phyloP scores from a whole-genome alignment of 140 eudicot genomes.

The Senecio squalidus region DNA sequence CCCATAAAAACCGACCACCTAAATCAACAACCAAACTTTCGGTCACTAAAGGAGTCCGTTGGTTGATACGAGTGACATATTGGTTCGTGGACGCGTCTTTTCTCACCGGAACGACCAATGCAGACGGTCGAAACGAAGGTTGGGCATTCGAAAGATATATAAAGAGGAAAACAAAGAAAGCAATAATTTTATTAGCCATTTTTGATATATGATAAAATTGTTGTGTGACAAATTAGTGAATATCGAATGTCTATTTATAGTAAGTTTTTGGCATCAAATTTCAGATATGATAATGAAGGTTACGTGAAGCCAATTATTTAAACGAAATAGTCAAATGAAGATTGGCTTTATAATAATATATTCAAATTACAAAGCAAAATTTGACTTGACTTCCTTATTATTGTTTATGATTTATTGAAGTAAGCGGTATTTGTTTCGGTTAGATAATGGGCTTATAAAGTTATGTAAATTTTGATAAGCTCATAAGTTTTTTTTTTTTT shows the following conservation, averaged over 20 bases:
- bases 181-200: conserved; percentile 13
- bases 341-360: background rate
- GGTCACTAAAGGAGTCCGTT: conserved; percentile 54
- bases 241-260: conserved; percentile 14
- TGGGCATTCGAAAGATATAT: conserved; percentile 18
- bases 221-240: conserved; percentile 8
- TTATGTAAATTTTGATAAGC: too few species aligned
- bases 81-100: conserved; percentile 56
- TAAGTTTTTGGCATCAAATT: background rate
- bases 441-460: too few species aligned
- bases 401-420: background rate
- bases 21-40: conserved; percentile 53
- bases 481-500: too few species aligned
- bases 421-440: background rate
- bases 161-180: conserved; percentile 1
- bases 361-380: background rate
- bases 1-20: conserved; percentile 65
- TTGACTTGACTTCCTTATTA: conserved; percentile 21
- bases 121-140: conserved; percentile 46
- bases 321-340: background rate
- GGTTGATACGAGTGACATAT: conserved; percentile 47
- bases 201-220: background rate
- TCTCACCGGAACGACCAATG: conserved; percentile 52
- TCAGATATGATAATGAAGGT: conserved; percentile 8
- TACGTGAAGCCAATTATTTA: conserved; percentile 29